phyloP scores from a whole-genome alignment of 768 basidiomycete genomes.

The Leccinum rimulosum region DNA sequence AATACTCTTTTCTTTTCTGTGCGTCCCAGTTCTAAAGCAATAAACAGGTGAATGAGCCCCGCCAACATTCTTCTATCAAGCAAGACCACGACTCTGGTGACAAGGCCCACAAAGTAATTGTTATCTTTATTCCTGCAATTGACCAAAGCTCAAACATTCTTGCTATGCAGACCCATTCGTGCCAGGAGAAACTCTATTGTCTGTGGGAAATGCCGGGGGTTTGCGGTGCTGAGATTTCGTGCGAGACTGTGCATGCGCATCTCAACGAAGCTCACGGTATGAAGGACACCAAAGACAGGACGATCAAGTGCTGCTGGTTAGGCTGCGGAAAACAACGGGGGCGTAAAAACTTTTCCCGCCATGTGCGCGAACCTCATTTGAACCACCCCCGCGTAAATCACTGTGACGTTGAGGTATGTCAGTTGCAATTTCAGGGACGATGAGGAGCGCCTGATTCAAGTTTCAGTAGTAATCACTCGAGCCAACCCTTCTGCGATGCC shows the following conservation, averaged over 20 bases:
- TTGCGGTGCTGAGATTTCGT: conserved; percentile 1
- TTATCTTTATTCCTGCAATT: not conserved
- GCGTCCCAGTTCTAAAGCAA: not conserved
- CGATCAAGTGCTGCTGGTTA: not conserved
- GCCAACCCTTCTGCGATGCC: not conserved
- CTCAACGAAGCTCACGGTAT: not conserved
- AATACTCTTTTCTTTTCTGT: not conserved
- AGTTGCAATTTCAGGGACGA: not conserved
- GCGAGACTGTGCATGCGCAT: not conserved
- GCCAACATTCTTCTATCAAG: not conserved
- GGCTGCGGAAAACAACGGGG: fast-evolving
- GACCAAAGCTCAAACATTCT: not conserved
- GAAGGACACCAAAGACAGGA: not conserved
- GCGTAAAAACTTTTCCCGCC: conserved; percentile 8
- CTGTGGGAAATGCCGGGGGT: not conserved
- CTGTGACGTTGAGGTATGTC: not conserved
- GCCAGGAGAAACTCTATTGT: not conserved
- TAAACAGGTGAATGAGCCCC: not conserved
- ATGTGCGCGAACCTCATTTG: not conserved
- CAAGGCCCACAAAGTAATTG: not conserved
- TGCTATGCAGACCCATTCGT: not conserved
- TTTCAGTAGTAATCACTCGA: not conserved
- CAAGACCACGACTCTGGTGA: not conserved
- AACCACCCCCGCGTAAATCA: not conserved
- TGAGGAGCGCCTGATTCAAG: not conserved